Percentiles rank a stretch among this genome's conserved stretches.
phyloP scores from a whole-genome alignment of 1,139 yeast genomes.

The Saccharomyces hybrid region DNA sequence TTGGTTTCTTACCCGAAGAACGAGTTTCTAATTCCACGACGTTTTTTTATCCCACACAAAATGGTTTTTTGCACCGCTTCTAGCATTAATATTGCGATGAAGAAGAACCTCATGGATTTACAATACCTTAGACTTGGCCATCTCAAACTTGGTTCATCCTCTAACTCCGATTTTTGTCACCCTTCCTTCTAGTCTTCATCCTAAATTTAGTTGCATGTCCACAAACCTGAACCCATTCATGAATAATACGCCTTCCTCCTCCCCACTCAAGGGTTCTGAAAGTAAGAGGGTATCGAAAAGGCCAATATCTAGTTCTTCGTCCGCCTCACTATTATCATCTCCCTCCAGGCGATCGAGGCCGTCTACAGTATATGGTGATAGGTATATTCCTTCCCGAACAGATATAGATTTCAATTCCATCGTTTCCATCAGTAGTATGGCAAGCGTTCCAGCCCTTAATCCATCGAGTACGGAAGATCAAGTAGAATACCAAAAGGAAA shows the following conservation, averaged over 20 bases:
- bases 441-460: slow-evolving; percentile 19
- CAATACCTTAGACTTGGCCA: background rate
- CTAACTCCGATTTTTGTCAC: background rate
- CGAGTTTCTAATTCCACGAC: background rate
- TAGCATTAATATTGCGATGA: background rate
- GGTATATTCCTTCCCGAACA: slow-evolving; percentile 79
- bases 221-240: slow-evolving; percentile 26
- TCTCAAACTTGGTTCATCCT: background rate
- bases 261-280: slow-evolving; percentile 21
- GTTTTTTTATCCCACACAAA: background rate
- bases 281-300: slow-evolving; percentile 18
- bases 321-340: slow-evolving; percentile 24
- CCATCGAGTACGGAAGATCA: slow-evolving; percentile 44
- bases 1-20: background rate
- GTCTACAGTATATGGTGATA: slow-evolving; percentile 50
- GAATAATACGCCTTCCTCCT: slow-evolving; percentile 29
- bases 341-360: slow-evolving; percentile 28
- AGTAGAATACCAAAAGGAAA: slow-evolving; percentile 58
- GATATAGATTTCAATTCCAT: slow-evolving; percentile 90
- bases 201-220: slow-evolving; percentile 7
- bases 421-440: slow-evolving; percentile 44
- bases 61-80: background rate
- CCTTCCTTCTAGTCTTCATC: background rate
- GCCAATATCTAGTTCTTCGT: slow-evolving; percentile 19
- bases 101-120: background rate